Evolutionary conservation across 371 early-diverging fungal genomes (phyloP), one percentile per base, ranked within the genome.

Genomic region (Mortierella sp.): DNA sequence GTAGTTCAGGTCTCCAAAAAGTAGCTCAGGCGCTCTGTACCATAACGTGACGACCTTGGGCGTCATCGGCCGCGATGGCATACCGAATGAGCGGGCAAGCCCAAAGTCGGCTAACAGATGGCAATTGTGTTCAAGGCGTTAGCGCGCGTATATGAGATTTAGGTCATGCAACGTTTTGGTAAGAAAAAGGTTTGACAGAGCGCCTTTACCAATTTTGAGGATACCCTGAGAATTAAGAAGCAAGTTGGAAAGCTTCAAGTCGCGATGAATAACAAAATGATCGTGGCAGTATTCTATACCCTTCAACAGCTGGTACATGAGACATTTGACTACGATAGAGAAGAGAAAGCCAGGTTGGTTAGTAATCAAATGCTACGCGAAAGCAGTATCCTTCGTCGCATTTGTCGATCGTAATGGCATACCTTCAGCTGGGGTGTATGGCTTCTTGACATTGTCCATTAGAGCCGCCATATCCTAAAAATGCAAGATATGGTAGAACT

Each of bases 41-140:
- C 98, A 98, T 13, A 98, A 88, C 11, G 99, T 99, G 4, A 98
- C 97, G 9, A 99, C 99, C 72, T 95, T 93, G 1, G 97, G 97
- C 13, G 97, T 97, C 96, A 97, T 95, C 19, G 96, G 93, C 64
- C 92, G 89, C 0, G 86, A 73, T 3, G 96, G 95, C 59, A 87
- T 59, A 69, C 93, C 92, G 73, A 94, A 92, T 34, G 92, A 91
- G 43, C 97, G 90, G 0, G 98, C 98, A 70, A 98, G 90, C 0
- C 98, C 98, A 88, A 97, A 98, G 88, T 98, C 98, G 54, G 96
- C 95, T 95, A 37, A 64, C 31, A 40, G n/a, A 55, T 28, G 21
- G 37, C 64, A 64, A 61, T 34, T 5, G 8, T 37, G 9, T 37
- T 64, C 10, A 34, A 61, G 6, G 64, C 24, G 24, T 64, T 34